phyloP scores from a whole-genome alignment of 2,329 filamentous ascomycete species.

The Thermoascus crustaceus region DNA sequence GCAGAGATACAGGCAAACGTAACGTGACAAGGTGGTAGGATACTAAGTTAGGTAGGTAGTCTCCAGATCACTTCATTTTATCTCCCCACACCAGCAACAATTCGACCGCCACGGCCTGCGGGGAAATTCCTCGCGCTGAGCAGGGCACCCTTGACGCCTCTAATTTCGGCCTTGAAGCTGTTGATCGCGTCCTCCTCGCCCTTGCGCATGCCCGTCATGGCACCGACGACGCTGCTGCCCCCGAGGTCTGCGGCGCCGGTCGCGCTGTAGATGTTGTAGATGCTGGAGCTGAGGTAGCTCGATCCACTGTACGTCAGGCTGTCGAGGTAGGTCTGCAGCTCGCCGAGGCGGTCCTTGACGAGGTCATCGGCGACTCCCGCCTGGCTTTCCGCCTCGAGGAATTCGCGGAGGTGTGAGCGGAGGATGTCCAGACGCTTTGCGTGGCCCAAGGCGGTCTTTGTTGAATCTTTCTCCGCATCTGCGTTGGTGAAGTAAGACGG shows the following conservation, averaged over 20 bases:
- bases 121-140: conserved; percentile 56
- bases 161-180: conserved; percentile 51
- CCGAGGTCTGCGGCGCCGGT: conserved; percentile 21
- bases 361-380: conserved; percentile 24
- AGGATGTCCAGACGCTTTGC: conserved; percentile 43
- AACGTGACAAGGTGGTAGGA: too few species aligned
- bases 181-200: conserved; percentile 51
- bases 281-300: conserved; percentile 18
- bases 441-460: conserved; percentile 27
- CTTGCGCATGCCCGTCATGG: conserved; percentile 24
- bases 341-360: conserved; percentile 27
- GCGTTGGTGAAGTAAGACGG: conserved; percentile 11
- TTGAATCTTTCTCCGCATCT: conserved; percentile 14
- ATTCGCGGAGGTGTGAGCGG: conserved; percentile 43
- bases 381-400: conserved; percentile 33
- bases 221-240: conserved; percentile 6
- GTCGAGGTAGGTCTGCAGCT: conserved; percentile 48
- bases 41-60: too few species aligned
- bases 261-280: conserved; percentile 29
- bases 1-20: too few species aligned
- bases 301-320: conserved; percentile 33
- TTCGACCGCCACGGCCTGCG: conserved; percentile 21
- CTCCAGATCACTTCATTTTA: neutral
- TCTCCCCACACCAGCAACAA: conserved; percentile 13
- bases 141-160: conserved; percentile 55